phyloP scores from a whole-genome alignment of 75 land plant genomes.

The Chamaecyparis obtusa region DNA sequence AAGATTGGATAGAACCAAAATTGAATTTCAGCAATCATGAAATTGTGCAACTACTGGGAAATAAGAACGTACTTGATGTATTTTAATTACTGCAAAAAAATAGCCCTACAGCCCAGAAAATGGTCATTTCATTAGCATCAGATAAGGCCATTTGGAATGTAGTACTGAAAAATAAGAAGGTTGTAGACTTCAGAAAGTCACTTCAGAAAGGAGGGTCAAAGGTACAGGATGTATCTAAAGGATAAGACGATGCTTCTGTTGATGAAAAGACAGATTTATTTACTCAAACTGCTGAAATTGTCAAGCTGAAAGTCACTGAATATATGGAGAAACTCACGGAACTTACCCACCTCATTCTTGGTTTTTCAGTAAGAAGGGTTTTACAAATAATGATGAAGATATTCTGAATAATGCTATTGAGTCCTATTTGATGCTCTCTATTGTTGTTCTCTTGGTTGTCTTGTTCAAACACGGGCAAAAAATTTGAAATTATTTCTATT shows the following conservation, averaged over 20 bases:
- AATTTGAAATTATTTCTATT: neutral
- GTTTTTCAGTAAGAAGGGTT: neutral
- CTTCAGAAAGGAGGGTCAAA: slow-evolving; percentile 17
- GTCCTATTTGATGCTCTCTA: slow-evolving; percentile 55
- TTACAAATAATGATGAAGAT: slow-evolving; percentile 11
- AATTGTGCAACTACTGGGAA: too few relatives aligned
- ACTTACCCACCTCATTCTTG: slow-evolving; percentile 31
- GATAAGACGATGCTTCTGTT: neutral
- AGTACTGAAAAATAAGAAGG: slow-evolving; percentile 59
- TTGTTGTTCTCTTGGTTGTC: slow-evolving; percentile 53
- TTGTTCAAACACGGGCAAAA: slow-evolving; percentile 27
- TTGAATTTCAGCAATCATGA: too few relatives aligned
- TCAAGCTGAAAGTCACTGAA: slow-evolving; percentile 25
- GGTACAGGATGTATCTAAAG: neutral
- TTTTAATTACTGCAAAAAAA: too few relatives aligned
- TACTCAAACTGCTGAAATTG: neutral
- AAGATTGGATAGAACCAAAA: too few relatives aligned
- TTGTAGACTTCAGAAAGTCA: slow-evolving; percentile 35
- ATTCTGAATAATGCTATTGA: slow-evolving; percentile 34
- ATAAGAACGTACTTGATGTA: too few relatives aligned
- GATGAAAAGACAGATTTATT: neutral
- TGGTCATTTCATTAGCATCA: slow-evolving; percentile 59
- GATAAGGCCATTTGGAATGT: slow-evolving; percentile 77
- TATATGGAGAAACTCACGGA: slow-evolving; percentile 29
- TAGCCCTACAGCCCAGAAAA: slow-evolving; percentile 18